Evolutionary conservation across 768 basidiomycete species (phyloP), one percentile per base, ranked within the genome.

Genomic region (Mycena latifolia): DNA sequence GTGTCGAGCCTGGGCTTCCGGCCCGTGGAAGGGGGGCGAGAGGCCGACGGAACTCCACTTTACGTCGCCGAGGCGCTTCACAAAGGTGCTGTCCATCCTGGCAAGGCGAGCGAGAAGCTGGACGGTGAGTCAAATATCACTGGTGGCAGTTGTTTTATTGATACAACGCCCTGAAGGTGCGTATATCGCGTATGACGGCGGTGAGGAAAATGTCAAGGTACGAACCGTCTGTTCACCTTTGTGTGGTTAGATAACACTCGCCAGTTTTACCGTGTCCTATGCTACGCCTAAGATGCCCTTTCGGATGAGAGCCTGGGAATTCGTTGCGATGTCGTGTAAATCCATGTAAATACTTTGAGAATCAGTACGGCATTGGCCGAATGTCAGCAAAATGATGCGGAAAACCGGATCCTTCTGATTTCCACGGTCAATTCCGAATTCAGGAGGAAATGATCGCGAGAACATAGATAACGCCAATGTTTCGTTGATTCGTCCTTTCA

Each of bases 1-100:
- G 61, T 86, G 35, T 48, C 72, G 1, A 60, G 70, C 39, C 83
- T 91, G 33, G 78, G 84, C 51, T 77, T 77, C 51, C 76, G 65
- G 6, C 90, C 89, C 0, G 89, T 93, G 37, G 89, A 92, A 64
- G 92, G 88, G 53, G 92, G 92, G 3, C 80, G 76, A 29, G 92
- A 93, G 73, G 78, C 81, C 17, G 82, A 89, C 62, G 90, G 89
- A n/a, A 79, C 82, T 1, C 81, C 79, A 9, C 78, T 92, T 20
- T 92, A 85, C 75, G 80, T 93, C 61, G 88, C 85, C 7, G 84
- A 87, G 70, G 91, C 89, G 4, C 78, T 80, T 14, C 73, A 89
- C 77, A 78, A 86, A 15, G 80, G 78, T 24, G 83, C 81, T 11
- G 79, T 83, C 35, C 84, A 88, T 72, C 89, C 90, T 8, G 92